These are phyloP conservation scores for Myriosclerotinia scirpicola DNA, from an alignment of 2,329 filamentous ascomycete species.

Conservation along the genomic window DNA sequence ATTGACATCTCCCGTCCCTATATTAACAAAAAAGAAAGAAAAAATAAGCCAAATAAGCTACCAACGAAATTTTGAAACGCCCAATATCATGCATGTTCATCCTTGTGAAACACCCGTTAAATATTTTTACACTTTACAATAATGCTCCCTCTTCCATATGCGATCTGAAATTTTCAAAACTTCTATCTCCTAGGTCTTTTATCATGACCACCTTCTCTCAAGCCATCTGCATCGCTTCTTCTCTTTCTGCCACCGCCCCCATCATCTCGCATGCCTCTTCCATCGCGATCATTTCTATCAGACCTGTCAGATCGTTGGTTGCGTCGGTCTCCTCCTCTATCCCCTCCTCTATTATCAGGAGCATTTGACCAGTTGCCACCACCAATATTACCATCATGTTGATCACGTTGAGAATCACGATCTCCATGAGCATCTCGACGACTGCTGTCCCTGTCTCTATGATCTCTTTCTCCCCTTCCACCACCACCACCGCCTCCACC, in stretches of 20 bases:
- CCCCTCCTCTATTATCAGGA: constrained; percentile 27
- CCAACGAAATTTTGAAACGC: constrained; percentile 2
- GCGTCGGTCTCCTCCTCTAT: constrained; percentile 30
- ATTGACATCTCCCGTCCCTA: background rate
- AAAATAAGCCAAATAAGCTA: background rate
- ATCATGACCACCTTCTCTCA: constrained; percentile 40
- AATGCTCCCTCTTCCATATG: background rate
- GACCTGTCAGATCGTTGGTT: constrained; percentile 25
- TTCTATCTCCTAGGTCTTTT: constrained; percentile 36
- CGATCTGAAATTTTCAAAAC: constrained; percentile 1
- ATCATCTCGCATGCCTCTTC: constrained; percentile 30
- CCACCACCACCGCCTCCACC: constrained; percentile 27
- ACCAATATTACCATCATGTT: constrained; percentile 2
- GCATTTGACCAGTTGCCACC: constrained; percentile 16
- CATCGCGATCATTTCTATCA: constrained; percentile 34
- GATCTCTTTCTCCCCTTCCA: constrained; percentile 27
- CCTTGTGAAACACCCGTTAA: background rate
- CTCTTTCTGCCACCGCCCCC: constrained; percentile 37
- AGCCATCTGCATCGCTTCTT: constrained; percentile 35
- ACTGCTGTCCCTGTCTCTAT: constrained; percentile 26
- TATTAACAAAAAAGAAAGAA: background rate
- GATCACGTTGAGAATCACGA: constrained; percentile 14
- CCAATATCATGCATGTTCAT: constrained; percentile 18
- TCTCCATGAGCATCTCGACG: constrained; percentile 27
- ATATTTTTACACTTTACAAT: constrained; percentile 18